A percentile compares a stretch with the other conserved stretches of the same genome.
phyloP scores from a whole-genome alignment of 192 early-diverging fungal genomes.

The Mortierella hygrophila region DNA sequence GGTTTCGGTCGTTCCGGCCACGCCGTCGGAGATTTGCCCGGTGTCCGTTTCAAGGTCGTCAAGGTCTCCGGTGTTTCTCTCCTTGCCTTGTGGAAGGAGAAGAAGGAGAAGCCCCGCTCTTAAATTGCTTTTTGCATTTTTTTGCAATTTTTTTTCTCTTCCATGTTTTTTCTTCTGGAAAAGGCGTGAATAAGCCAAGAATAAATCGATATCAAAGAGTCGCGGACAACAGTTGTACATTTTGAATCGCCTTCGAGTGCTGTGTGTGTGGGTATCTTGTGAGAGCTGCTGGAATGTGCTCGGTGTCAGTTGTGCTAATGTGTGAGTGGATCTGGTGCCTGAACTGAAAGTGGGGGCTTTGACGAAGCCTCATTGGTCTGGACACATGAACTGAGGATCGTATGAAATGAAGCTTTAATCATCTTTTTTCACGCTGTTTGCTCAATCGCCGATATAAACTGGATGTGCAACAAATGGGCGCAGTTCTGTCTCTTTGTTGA shows the following conservation, averaged over 20 bases:
- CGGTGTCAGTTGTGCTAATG: too few relatives aligned
- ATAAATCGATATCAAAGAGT: slow-evolving; percentile 38
- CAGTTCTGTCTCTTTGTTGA: not conserved
- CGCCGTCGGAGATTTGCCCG: slow-evolving; percentile 99
- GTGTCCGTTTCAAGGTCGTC: slow-evolving; percentile 99
- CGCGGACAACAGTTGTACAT: slow-evolving; percentile 8
- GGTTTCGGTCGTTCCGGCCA: slow-evolving; percentile 99
- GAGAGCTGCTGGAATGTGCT: not conserved
- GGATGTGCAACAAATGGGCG: not conserved
- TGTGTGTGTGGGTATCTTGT: not conserved
- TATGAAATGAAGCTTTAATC: not conserved
- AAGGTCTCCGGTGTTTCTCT: slow-evolving; percentile 99
- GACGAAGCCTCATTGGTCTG: not conserved
- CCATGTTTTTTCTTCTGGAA: not conserved
- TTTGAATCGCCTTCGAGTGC: not conserved
- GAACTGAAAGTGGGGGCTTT: not conserved
- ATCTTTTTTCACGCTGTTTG: not conserved
- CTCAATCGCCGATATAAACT: not conserved
- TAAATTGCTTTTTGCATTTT: slow-evolving; percentile 62
- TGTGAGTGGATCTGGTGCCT: not conserved
- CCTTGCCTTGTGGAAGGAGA: slow-evolving; percentile 99
- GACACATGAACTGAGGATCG: not conserved
- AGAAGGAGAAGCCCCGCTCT: slow-evolving; percentile 99
- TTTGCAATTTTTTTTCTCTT: slow-evolving; percentile 17
- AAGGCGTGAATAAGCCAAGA: not conserved